phyloP scores from a whole-genome alignment of 768 basidiomycete species.

The Suillus decipiens region DNA sequence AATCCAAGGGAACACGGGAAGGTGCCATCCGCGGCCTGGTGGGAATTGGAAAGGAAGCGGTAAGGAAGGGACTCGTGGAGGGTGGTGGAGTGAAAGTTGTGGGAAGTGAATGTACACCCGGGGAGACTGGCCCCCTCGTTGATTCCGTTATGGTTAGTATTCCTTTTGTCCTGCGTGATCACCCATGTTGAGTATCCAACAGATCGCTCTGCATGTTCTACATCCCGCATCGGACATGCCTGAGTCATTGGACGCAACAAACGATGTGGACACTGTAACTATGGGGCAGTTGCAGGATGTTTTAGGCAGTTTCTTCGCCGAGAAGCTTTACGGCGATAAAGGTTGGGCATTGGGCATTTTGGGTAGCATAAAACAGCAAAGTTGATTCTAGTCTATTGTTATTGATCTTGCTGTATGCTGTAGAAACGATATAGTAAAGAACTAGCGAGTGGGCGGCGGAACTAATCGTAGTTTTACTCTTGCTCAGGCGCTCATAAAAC shows the following conservation, averaged over 20 bases:
- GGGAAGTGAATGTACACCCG: constrained; percentile 56
- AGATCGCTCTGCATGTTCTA: constrained; percentile 67
- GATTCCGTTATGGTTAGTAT: constrained; percentile 61
- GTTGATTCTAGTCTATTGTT: constrained; percentile 9
- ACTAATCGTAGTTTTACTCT: neutral
- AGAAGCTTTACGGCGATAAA: constrained; percentile 55
- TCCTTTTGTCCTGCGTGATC: constrained; percentile 1
- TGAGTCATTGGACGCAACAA: constrained; percentile 52
- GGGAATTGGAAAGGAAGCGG: constrained; percentile 83
- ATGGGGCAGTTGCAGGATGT: constrained; percentile 49
- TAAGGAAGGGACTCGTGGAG: constrained; percentile 79
- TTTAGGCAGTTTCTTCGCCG: constrained; percentile 65
- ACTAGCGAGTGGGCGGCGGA: constrained; percentile 12
- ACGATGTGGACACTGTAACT: constrained; percentile 49
- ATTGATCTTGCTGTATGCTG: neutral
- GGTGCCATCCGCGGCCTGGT: constrained; percentile 88
- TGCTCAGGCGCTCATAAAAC: constrained; percentile 36
- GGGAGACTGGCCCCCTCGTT: constrained; percentile 42
- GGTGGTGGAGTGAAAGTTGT: constrained; percentile 78
- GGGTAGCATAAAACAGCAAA: constrained; percentile 24
- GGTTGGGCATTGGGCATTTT: constrained; percentile 67
- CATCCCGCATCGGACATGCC: constrained; percentile 59
- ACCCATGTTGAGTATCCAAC: constrained; percentile 2
- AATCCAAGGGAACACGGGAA: constrained; percentile 80
- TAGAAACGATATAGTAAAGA: constrained; percentile 11